phyloP scores from a whole-genome alignment of 2,329 filamentous ascomycete species.

The Exophiala aquamarina region DNA sequence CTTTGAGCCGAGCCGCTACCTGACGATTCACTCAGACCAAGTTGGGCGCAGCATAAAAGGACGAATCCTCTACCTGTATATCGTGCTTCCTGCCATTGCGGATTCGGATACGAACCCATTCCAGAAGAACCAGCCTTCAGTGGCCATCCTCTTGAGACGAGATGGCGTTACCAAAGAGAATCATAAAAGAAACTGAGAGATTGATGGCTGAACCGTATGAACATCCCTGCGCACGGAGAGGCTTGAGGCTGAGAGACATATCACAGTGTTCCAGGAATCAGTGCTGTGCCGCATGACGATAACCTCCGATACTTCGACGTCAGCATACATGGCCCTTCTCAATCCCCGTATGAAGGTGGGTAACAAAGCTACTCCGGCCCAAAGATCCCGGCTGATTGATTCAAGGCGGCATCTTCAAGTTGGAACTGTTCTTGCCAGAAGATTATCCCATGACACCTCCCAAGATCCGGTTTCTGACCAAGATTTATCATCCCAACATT shows the following conservation, averaged over 20 bases:
- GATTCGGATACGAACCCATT: no score
- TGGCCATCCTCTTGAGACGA: constrained; percentile 28
- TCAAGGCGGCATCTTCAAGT: constrained; percentile 81
- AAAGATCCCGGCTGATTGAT: constrained; percentile 7
- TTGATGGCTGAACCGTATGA: constrained; percentile 92
- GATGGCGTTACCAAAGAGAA: constrained; percentile 85
- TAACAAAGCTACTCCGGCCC: constrained; percentile 1
- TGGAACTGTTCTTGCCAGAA: constrained; percentile 95
- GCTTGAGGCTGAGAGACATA: not conserved
- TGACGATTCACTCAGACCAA: no score
- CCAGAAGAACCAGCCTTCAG: constrained; percentile 6
- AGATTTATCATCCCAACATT: constrained; percentile 99
- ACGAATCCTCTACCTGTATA: no score
- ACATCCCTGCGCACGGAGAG: not conserved
- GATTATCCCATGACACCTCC: constrained; percentile 99
- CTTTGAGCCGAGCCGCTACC: no score
- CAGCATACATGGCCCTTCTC: constrained; percentile 85
- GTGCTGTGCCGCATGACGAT: constrained; percentile 91
- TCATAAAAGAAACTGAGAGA: constrained; percentile 97
- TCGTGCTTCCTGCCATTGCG: no score
- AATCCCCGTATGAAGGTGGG: constrained; percentile 92
- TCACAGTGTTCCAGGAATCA: constrained; percentile 87
- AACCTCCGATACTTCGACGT: constrained; percentile 99
- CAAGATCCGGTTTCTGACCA: constrained; percentile 97
- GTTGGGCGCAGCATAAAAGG: no score